Conservation (phyloP, 495 filamentous ascomycete genomes). For the Penicillium malachiteum region DNA sequence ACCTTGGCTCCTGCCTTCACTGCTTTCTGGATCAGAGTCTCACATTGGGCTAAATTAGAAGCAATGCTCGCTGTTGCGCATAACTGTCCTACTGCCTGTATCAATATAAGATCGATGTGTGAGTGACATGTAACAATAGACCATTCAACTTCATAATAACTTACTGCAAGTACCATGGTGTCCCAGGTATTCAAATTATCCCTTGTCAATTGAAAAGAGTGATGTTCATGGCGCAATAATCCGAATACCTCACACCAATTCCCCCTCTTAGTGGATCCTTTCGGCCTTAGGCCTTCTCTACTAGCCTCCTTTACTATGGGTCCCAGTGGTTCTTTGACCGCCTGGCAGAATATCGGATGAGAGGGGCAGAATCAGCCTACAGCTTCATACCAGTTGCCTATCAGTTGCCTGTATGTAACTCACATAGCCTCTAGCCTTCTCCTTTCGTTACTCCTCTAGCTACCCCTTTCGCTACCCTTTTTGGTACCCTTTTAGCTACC, state of each 20-base stretch:
- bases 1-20: constrained; percentile 76
- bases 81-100: constrained; percentile 81
- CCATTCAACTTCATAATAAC: constrained; percentile 1
- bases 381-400: too few species aligned
- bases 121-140: not conserved
- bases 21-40: constrained; percentile 67
- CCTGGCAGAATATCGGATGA: too few species aligned
- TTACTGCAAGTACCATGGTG: constrained; percentile 40
- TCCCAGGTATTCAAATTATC: not conserved
- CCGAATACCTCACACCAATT: not conserved
- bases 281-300: too few species aligned
- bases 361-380: too few species aligned
- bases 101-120: constrained; percentile 2
- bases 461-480: too few species aligned
- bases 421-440: too few species aligned
- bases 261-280: not conserved
- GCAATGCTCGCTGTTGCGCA: constrained; percentile 78
- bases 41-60: constrained; percentile 76
- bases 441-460: too few species aligned
- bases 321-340: too few species aligned
- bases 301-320: too few species aligned
- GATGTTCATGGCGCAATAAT: not conserved
- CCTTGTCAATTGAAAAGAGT: not conserved
- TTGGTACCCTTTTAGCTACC: too few species aligned
- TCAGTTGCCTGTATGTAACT: too few species aligned